Base-by-base conservation (phyloP, 2,329 filamentous ascomycete species). In the Coniochaeta ligniaria region DNA sequence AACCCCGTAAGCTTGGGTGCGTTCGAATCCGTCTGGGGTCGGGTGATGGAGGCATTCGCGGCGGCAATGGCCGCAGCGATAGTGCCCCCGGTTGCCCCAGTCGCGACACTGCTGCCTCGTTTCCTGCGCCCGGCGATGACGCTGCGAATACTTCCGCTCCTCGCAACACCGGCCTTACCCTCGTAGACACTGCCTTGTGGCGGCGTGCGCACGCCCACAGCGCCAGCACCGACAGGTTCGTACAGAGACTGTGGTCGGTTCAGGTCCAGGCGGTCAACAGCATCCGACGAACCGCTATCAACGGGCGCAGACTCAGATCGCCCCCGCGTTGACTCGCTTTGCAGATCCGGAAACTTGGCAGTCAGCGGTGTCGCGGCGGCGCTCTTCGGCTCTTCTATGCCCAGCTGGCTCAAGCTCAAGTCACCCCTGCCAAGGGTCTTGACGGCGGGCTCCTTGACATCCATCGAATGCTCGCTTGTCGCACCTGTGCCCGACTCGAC, bases 401-500 rank as follows among this genome's bases (percentile, higher is more conserved):
- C 94, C 47, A 98, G 80, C 69, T 96, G 91, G 68, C 91, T 92
- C 60, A 98, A 82, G 72, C 91, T 96, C 56, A 99, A 79, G 69
- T 97, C 91, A 6, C 95, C 95, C 68, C 86, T 86, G 14, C 95
- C 95, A 57, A 99, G 80, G 0, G 95, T 98, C 69, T 94, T 92
- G 2, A 97, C 84, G 1, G 95, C 92, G 14, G 87, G 85, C 66
- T 92, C 87, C 68, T 86, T 90, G 63, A 82, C 82, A 60, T 80
- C 80, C 72, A 76, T 79, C 60, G 66, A 73, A 58, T 68, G 70
- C 58, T 75, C 70, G 26, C 75, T 73, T n/a, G 70, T 60, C 12
- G 76, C 74, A 12, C 75, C 76, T 11, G 73, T 70, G 14, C 75
- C 72, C n/a, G 77, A 72, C 61, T 80, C 78, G 43, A 78, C 72